These are phyloP conservation scores for Acorus gramineus DNA, from an alignment of 106 monocot genomes.

Conservation along the genomic window DNA sequence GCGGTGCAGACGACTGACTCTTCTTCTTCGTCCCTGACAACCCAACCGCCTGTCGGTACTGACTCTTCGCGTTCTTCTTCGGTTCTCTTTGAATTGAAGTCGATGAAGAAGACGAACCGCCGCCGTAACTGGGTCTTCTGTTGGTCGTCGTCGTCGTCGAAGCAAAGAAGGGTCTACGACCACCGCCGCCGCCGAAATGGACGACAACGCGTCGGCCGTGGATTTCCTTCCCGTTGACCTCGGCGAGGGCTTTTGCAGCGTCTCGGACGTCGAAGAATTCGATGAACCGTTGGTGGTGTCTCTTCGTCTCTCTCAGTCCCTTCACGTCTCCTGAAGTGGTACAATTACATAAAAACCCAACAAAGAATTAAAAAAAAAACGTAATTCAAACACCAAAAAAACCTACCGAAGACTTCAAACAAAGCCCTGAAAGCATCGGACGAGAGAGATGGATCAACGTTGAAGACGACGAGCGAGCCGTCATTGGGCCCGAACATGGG, in stretches of 20 bases:
- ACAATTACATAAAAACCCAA: too few species aligned
- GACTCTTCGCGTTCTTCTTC: too few species aligned
- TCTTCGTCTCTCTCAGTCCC: constrained; percentile 57
- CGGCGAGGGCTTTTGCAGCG: constrained; percentile 48
- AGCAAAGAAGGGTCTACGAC: too few species aligned
- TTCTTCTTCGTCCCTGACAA: too few species aligned
- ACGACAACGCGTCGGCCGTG: constrained; percentile 37
- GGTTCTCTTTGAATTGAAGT: too few species aligned
- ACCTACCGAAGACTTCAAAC: constrained; percentile 62
- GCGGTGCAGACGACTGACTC: too few species aligned
- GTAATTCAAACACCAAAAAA: too few species aligned
- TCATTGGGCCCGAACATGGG: constrained; percentile 23
- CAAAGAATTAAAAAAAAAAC: too few species aligned
- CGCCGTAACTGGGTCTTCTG: too few species aligned
- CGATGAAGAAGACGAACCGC: too few species aligned
- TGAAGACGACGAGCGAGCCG: constrained; percentile 63
- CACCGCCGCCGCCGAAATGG: constrained; percentile 24
- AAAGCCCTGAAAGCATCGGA: constrained; percentile 29
- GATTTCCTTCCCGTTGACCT: constrained; percentile 59
- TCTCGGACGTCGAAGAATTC: constrained; percentile 92
- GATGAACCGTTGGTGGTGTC: constrained; percentile 43
- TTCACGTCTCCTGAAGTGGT: constrained; percentile 51
- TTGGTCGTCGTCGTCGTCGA: too few species aligned
- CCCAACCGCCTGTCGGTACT: too few species aligned
- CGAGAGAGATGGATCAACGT: constrained; percentile 42